Conservation (phyloP, 2,329 filamentous ascomycete genomes). For the Colletotrichum endophyticum region DNA sequence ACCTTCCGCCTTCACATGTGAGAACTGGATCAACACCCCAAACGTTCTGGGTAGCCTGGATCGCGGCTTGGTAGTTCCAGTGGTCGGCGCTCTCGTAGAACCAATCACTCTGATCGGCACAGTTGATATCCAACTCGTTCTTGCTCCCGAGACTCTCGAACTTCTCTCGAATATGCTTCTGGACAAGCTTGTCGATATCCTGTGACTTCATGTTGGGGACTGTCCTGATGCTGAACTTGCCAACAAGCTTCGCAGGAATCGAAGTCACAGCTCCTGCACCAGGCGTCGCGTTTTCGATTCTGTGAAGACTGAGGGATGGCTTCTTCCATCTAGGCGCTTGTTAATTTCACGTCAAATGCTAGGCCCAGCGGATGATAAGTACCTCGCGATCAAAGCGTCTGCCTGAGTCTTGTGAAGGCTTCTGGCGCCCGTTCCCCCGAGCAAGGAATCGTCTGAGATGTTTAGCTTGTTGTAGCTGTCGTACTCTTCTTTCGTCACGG, state of each 20-base stretch:
- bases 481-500: conserved; percentile 85
- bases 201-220: conserved; percentile 97
- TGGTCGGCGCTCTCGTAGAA: conserved; percentile 98
- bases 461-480: conserved; percentile 86
- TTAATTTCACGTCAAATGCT: conserved; percentile 86
- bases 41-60: conserved; percentile 92
- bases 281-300: conserved; percentile 92
- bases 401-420: conserved; percentile 58
- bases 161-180: conserved; percentile 80
- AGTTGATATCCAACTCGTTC: conserved; percentile 82
- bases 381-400: conserved; percentile 6
- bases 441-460: conserved; percentile 94
- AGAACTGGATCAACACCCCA: conserved; percentile 94
- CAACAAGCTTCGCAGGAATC: conserved; percentile 95
- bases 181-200: conserved; percentile 84
- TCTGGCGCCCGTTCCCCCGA: conserved; percentile 87
- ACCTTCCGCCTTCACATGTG: conserved; percentile 93
- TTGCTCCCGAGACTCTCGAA: conserved; percentile 90
- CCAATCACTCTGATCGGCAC: conserved; percentile 95
- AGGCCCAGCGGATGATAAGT: background rate
- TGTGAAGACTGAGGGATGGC: conserved; percentile 92
- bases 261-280: conserved; percentile 96
- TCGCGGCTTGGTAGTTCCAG: conserved; percentile 96
- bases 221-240: conserved; percentile 98
- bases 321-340: conserved; percentile 96